Evolutionary conservation across 2,329 filamentous ascomycete species (phyloP).

Genomic region (Talaromyces pinophilus): DNA sequence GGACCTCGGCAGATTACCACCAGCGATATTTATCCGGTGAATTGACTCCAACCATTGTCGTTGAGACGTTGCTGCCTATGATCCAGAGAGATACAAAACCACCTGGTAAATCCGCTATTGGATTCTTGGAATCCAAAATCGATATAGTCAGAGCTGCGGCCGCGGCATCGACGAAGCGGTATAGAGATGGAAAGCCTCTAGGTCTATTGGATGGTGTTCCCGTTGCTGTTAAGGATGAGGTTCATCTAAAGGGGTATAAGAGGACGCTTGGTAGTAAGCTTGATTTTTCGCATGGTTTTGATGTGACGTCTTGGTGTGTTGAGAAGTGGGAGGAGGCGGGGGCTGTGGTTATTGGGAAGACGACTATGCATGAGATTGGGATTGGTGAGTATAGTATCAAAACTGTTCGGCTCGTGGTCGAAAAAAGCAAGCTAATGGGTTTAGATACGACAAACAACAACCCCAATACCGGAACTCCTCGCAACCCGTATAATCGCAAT

Average conservation of each 20-base stretch:
- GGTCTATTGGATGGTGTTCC: constrained; percentile 79
- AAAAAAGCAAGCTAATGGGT: background rate
- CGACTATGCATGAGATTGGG: constrained; percentile 78
- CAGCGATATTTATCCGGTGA: constrained; percentile 69
- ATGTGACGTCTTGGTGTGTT: constrained; percentile 69
- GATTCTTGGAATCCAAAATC: constrained; percentile 69
- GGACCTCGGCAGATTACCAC: constrained; percentile 75
- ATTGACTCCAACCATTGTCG: constrained; percentile 71
- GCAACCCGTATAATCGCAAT: constrained; percentile 72
- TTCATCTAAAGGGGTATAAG: constrained; percentile 69
- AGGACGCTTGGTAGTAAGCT: constrained; percentile 65
- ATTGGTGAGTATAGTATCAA: constrained; percentile 53
- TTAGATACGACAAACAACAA: constrained; percentile 81
- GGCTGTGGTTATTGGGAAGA: constrained; percentile 73
- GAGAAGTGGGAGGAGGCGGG: constrained; percentile 71
- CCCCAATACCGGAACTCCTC: constrained; percentile 69
- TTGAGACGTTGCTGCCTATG: constrained; percentile 69
- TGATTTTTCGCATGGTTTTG: constrained; percentile 54
- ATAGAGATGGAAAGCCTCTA: constrained; percentile 64
- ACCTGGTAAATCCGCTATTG: constrained; percentile 64
- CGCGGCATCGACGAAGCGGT: constrained; percentile 70
- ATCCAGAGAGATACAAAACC: constrained; percentile 62
- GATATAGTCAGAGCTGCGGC: constrained; percentile 68
- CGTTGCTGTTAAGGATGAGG: constrained; percentile 80
- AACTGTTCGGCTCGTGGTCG: too few relatives aligned